phyloP scores from a whole-genome alignment of 305 asterid genomes.

The Monarda citriodora region DNA sequence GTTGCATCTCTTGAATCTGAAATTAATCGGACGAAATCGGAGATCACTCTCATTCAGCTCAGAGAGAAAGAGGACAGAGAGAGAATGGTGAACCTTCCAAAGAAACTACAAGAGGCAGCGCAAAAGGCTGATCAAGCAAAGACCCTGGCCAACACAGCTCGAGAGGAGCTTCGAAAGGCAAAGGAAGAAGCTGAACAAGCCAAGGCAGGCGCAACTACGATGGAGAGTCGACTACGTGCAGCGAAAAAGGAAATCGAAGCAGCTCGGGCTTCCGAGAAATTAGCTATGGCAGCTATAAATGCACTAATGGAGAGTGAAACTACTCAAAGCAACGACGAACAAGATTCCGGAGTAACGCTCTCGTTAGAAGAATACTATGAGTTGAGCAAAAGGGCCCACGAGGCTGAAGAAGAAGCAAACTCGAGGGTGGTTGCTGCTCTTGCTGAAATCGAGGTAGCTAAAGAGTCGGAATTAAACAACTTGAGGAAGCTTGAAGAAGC shows the following conservation, averaged over 20 bases:
- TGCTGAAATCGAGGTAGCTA: constrained; percentile 80
- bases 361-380: constrained; percentile 87
- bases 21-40: constrained; percentile 57
- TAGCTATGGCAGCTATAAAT: constrained; percentile 89
- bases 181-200: constrained; percentile 88
- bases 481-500: constrained; percentile 76
- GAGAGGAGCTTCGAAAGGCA: constrained; percentile 63
- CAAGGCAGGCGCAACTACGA: constrained; percentile 64
- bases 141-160: constrained; percentile 47
- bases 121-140: constrained; percentile 72
- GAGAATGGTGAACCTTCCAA: constrained; percentile 74
- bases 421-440: constrained; percentile 63
- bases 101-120: constrained; percentile 71
- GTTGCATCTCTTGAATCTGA: constrained; percentile 91
- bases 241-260: constrained; percentile 95
- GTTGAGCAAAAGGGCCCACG: constrained; percentile 89
- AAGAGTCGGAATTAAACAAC: constrained; percentile 73
- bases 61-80: constrained; percentile 81
- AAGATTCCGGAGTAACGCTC: constrained; percentile 65
- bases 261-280: constrained; percentile 82
- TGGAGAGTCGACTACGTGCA: constrained; percentile 73
- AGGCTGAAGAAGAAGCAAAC: constrained; percentile 92
- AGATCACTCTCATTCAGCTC: constrained; percentile 53
- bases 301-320: constrained; percentile 84
- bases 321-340: constrained; percentile 36